A percentile compares a stretch with the other conserved stretches of the same genome.
Conservation (phyloP, 371 early-diverging fungal genomes). For the Encephalitozoon romaleae region DNA sequence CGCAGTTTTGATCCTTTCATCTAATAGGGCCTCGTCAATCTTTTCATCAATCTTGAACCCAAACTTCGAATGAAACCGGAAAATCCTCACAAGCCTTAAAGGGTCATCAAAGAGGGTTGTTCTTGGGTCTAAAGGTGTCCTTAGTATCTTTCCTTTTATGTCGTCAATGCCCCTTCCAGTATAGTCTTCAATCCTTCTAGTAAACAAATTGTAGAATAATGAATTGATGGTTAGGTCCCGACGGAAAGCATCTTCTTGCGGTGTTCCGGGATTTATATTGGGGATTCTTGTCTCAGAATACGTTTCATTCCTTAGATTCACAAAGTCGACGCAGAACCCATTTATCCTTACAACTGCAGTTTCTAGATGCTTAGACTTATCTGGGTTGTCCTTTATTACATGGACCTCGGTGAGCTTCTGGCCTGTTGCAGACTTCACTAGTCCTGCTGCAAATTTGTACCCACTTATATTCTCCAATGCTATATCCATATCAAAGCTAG, state of each 20-base stretch:
- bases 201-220: constrained; percentile 87
- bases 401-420: constrained; percentile 62
- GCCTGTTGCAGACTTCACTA: constrained; percentile 59
- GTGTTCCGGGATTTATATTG: constrained; percentile 74
- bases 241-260: constrained; percentile 83
- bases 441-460: constrained; percentile 72
- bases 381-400: constrained; percentile 81
- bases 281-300: constrained; percentile 79
- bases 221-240: constrained; percentile 95
- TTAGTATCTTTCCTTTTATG: constrained; percentile 50
- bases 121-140: constrained; percentile 81
- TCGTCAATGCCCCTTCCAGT: constrained; percentile 64
- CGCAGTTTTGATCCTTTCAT: constrained; percentile 58
- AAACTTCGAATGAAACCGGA: constrained; percentile 85
- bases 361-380: constrained; percentile 92
- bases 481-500: constrained; percentile 83
- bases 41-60: constrained; percentile 69
- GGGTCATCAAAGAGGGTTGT: constrained; percentile 93
- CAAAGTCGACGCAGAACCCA: constrained; percentile 79
- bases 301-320: constrained; percentile 79
- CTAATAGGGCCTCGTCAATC: constrained; percentile 63
- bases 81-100: constrained; percentile 80
- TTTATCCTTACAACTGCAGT: constrained; percentile 78
- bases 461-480: constrained; percentile 88
- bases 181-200: constrained; percentile 77